A percentile compares a stretch with the other conserved stretches of the same genome.
These are phyloP conservation scores for Orbilia brochopaga DNA, from an alignment of 2,329 filamentous ascomycete genomes.

Conservation along the genomic window DNA sequence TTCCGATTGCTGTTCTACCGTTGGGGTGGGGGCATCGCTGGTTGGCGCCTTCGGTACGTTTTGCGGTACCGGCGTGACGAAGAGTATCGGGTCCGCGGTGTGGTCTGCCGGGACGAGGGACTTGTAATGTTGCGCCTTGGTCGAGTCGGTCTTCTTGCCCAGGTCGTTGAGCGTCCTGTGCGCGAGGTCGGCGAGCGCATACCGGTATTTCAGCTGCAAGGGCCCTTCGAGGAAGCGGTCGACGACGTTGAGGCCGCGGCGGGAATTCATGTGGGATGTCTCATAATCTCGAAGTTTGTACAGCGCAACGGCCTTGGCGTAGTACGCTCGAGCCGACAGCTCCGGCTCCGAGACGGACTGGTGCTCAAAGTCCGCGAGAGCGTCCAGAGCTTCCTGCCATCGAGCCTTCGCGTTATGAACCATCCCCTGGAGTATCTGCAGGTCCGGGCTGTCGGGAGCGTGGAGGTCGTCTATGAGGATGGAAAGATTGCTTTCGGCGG, in stretches of 20 bases:
- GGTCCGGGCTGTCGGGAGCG: slow-evolving; percentile 26
- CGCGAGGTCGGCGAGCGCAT: slow-evolving; percentile 33
- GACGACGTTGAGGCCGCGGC: slow-evolving; percentile 27
- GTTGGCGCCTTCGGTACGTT: not conserved
- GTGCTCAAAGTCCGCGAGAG: slow-evolving; percentile 41
- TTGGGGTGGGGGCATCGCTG: not conserved
- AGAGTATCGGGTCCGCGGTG: slow-evolving; percentile 28
- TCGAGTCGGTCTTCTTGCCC: slow-evolving; percentile 19
- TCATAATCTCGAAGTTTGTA: slow-evolving; percentile 48
- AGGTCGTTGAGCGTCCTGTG: slow-evolving; percentile 35
- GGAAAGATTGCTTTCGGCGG: slow-evolving; percentile 25
- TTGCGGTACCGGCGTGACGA: slow-evolving; percentile 30
- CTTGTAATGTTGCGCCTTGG: slow-evolving; percentile 30
- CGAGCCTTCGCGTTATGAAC: slow-evolving; percentile 35
- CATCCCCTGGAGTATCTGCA: slow-evolving; percentile 39
- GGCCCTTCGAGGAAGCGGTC: slow-evolving; percentile 24
- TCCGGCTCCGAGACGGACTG: slow-evolving; percentile 43
- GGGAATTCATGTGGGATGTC: slow-evolving; percentile 30
- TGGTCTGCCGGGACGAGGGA: slow-evolving; percentile 27
- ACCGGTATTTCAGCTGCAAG: slow-evolving; percentile 25
- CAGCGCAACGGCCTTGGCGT: slow-evolving; percentile 40
- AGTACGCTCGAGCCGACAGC: slow-evolving; percentile 34
- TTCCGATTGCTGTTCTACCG: slow-evolving; percentile 13
- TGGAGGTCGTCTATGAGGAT: slow-evolving; percentile 31
- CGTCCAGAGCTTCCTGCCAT: slow-evolving; percentile 37